Percentiles rank a stretch among this genome's conserved stretches.
Conservation (phyloP, 805 yeast genomes). For the Kluyveromyces nonfermentans region DNA sequence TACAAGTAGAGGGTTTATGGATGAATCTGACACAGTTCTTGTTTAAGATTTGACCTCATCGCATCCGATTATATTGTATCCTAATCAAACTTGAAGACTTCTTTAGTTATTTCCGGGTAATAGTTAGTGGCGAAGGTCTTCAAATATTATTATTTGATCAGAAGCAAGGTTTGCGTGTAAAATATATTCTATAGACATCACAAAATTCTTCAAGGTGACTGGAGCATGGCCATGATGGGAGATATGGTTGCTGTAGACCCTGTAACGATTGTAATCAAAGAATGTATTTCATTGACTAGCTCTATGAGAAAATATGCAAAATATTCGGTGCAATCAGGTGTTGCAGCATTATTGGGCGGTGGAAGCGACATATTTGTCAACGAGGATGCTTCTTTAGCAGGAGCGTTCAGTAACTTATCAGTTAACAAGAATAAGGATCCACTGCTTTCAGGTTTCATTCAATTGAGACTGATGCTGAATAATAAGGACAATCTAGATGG, state of each 20-base stretch:
- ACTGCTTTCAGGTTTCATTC: slow-evolving; percentile 68
- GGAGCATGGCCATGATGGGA: not conserved
- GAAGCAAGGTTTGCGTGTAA: not conserved
- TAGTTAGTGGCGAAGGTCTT: not conserved
- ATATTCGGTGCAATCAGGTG: slow-evolving; percentile 57
- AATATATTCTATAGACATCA: too few species aligned
- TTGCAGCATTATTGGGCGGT: slow-evolving; percentile 76
- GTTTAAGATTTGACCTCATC: not conserved
- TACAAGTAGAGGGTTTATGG: too few species aligned
- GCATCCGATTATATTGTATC: not conserved
- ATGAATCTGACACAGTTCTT: not conserved
- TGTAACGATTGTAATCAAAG: slow-evolving; percentile 74
- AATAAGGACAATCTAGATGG: slow-evolving; percentile 42
- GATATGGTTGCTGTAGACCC: slow-evolving; percentile 50
- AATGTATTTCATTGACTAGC: slow-evolving; percentile 76
- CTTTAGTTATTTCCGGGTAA: not conserved
- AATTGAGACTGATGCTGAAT: slow-evolving; percentile 60
- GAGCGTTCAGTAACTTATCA: slow-evolving; percentile 26
- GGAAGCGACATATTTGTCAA: slow-evolving; percentile 43
- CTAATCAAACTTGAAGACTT: too few species aligned
- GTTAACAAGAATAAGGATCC: slow-evolving; percentile 41
- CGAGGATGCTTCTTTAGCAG: slow-evolving; percentile 33
- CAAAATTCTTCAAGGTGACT: not conserved
- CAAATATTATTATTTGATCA: not conserved
- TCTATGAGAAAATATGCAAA: slow-evolving; percentile 84